Percentiles rank a stretch among this genome's conserved stretches.
These are phyloP conservation scores for Juglanconis juglandina DNA, from an alignment of 2,329 filamentous ascomycete species.

Conservation along the genomic window DNA sequence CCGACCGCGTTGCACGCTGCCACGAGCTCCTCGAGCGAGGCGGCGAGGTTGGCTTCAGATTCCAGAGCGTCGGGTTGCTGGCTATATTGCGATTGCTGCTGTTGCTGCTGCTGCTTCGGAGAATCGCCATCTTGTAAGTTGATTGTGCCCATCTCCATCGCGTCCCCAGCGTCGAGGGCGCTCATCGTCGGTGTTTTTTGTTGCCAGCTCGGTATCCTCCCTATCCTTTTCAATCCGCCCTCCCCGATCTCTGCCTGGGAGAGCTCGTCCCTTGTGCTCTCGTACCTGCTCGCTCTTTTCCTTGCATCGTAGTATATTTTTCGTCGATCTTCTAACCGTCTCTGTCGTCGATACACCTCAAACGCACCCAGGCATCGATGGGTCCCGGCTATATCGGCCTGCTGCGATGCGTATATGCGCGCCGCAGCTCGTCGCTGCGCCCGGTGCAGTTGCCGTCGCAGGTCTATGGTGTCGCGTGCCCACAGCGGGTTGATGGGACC, in stretches of 20 bases:
- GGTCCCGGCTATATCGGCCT: constrained; percentile 35
- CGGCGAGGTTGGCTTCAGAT: constrained; percentile 20
- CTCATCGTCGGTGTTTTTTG: constrained; percentile 16
- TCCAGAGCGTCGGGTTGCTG: constrained; percentile 13
- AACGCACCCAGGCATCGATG: constrained; percentile 54
- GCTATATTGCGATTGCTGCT: constrained; percentile 5
- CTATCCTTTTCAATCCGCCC: background rate
- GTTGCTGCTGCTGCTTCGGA: constrained; percentile 13
- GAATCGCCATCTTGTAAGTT: constrained; percentile 5
- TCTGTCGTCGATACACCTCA: constrained; percentile 49
- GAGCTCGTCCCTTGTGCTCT: constrained; percentile 14
- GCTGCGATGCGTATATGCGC: constrained; percentile 52
- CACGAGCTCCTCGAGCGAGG: constrained; percentile 43
- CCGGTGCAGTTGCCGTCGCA: constrained; percentile 52
- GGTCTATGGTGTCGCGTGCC: constrained; percentile 48
- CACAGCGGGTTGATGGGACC: constrained; percentile 55
- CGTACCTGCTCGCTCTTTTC: constrained; percentile 13
- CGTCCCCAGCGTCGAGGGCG: constrained; percentile 6
- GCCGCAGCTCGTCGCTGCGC: constrained; percentile 56
- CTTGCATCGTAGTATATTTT: constrained; percentile 31
- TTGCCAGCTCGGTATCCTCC: constrained; percentile 15
- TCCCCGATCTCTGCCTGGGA: constrained; percentile 22
- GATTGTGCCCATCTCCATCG: constrained; percentile 18
- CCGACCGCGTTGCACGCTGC: constrained; percentile 49
- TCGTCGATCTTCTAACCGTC: constrained; percentile 29